Evolutionary conservation across 2,329 filamentous ascomycete species (phyloP).

Genomic region (Helminthosporium solani): DNA sequence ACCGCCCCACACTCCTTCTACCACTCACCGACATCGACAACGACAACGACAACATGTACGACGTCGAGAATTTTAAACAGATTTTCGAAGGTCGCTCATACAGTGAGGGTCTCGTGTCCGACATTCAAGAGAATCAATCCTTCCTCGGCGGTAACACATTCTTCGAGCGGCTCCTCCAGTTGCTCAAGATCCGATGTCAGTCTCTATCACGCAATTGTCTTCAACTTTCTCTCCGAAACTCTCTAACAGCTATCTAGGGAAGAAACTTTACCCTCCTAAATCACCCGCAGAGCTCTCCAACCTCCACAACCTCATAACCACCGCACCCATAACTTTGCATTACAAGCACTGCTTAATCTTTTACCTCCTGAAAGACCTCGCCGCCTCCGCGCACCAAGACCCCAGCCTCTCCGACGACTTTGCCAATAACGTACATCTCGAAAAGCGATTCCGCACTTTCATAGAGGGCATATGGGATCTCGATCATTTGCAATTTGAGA

Average conservation of each 20-base stretch:
- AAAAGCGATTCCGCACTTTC: slow-evolving; percentile 74
- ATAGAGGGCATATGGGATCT: slow-evolving; percentile 82
- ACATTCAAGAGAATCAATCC: slow-evolving; percentile 67
- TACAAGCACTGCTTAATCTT: slow-evolving; percentile 82
- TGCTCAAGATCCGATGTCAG: slow-evolving; percentile 70
- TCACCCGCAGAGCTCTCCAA: slow-evolving; percentile 66
- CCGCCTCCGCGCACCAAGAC: slow-evolving; percentile 50
- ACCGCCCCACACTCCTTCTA: no score
- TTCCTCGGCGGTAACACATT: slow-evolving; percentile 70
- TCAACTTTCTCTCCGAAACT: neutral
- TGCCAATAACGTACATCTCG: slow-evolving; percentile 63
- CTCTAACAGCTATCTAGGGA: neutral
- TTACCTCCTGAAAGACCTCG: slow-evolving; percentile 78
- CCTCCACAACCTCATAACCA: slow-evolving; percentile 69
- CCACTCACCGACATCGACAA: no score
- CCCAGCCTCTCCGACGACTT: slow-evolving; percentile 46
- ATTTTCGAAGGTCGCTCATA: slow-evolving; percentile 57
- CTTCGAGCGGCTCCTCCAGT: slow-evolving; percentile 73
- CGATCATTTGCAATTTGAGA: slow-evolving; percentile 66
- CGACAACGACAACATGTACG: slow-evolving; percentile 52
- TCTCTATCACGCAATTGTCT: neutral
- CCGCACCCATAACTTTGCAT: slow-evolving; percentile 64
- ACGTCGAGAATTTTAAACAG: slow-evolving; percentile 66
- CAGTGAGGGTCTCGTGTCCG: slow-evolving; percentile 44
- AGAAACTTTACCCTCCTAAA: slow-evolving; percentile 73